Evolutionary conservation across 176 grass and related monocot species (phyloP).

Genomic region (Zoysia japonica): DNA sequence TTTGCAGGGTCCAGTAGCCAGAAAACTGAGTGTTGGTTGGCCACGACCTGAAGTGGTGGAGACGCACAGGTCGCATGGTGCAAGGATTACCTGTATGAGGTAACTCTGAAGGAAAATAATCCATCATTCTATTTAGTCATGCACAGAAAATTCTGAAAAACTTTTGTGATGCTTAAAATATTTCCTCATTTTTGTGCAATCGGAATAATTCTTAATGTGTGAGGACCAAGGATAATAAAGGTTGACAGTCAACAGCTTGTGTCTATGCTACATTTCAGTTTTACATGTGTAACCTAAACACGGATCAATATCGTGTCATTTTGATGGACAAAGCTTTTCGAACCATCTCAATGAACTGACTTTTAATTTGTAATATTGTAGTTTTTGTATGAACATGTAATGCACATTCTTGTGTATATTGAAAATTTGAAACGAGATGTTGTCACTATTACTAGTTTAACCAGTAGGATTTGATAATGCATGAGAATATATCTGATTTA

Average conservation of each 20-base stretch:
- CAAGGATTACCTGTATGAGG: conserved; percentile 86
- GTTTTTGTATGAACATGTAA: not conserved
- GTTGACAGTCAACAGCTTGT: not conserved
- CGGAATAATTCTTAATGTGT: not conserved
- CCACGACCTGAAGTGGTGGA: conserved; percentile 32
- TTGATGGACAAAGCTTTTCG: not conserved
- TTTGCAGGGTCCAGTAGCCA: conserved; percentile 60
- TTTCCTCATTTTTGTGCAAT: conserved; percentile 35
- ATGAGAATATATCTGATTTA: not conserved
- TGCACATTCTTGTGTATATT: not conserved
- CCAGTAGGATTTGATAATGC: not conserved
- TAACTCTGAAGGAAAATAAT: conserved; percentile 23
- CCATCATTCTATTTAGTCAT: not conserved
- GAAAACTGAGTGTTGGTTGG: conserved; percentile 41
- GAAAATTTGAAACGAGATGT: not conserved
- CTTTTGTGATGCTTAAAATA: not conserved
- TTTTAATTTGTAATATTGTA: not conserved
- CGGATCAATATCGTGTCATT: not conserved
- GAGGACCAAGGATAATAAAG: not conserved
- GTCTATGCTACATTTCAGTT: not conserved
- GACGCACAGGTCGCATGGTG: conserved; percentile 60
- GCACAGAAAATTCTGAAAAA: not conserved
- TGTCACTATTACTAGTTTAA: not conserved
- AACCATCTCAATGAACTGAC: not conserved
- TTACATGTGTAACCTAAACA: not conserved